These are phyloP conservation scores for Cladosporium sp. DNA, from an alignment of 2,329 filamentous ascomycete genomes.

Conservation along the genomic window DNA sequence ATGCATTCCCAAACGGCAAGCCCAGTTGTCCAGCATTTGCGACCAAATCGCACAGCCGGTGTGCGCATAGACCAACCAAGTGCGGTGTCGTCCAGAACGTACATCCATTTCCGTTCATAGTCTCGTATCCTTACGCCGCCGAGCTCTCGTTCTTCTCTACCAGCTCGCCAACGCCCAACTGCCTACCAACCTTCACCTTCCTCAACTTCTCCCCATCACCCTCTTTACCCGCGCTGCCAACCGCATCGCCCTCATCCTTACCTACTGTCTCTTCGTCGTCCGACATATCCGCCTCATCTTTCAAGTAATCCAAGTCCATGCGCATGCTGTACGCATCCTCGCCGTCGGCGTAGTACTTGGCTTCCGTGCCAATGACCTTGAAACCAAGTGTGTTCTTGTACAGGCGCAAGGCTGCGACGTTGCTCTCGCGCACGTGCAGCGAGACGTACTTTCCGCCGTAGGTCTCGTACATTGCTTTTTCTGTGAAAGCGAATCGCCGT, in stretches of 20 bases:
- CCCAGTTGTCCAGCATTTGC: too few species aligned
- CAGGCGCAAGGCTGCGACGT: constrained; percentile 81
- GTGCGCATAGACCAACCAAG: too few species aligned
- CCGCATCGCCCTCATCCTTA: constrained; percentile 36
- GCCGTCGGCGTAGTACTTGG: constrained; percentile 93
- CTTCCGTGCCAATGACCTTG: constrained; percentile 75
- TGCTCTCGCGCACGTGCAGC: constrained; percentile 90
- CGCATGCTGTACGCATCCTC: constrained; percentile 95
- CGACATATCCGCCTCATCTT: constrained; percentile 46
- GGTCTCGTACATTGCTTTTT: constrained; percentile 94
- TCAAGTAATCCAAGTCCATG: constrained; percentile 63
- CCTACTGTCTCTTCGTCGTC: constrained; percentile 38
- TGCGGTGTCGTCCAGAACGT: too few species aligned
- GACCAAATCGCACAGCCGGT: too few species aligned
- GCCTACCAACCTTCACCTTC: constrained; percentile 78
- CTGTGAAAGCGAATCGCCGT: constrained; percentile 38
- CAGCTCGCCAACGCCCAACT: constrained; percentile 67
- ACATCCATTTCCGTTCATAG: neutral
- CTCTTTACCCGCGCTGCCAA: constrained; percentile 33
- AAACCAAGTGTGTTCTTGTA: constrained; percentile 92
- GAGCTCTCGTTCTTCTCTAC: constrained; percentile 47
- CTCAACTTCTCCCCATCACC: constrained; percentile 52
- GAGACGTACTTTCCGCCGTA: constrained; percentile 89
- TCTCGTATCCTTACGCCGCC: neutral
- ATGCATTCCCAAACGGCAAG: too few species aligned